Base-by-base conservation (phyloP, 1,139 yeast species). In the Scheffersomyces titani region DNA sequence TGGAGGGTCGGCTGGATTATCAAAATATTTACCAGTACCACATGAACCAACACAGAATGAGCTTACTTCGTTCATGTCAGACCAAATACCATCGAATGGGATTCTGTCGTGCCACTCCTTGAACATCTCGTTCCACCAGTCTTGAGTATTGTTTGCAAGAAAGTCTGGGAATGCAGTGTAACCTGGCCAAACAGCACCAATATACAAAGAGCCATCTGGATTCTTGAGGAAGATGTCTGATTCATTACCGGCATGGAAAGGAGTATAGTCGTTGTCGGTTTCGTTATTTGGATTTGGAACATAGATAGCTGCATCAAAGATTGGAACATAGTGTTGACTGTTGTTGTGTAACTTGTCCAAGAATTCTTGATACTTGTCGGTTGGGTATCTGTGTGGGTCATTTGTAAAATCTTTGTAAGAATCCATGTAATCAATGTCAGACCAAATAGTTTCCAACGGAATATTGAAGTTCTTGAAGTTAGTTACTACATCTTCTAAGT, bases 61-160 rank as follows among this genome's bases (percentile, higher is more conserved):
- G 9, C 73, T 65, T 1, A 67, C 74, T 57, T 73, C 77, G 57
- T 73, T 73, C 77, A 73, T 74, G 58, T 74, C 78, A 20, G 69
- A 57, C 78, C 78, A 74, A 45, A 74, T 63, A 30, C 77, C 77
- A 57, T 71, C 75, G 55, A 64, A 72, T 20, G 67, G 64, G 22
- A 71, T 54, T 19, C 60, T 56, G 22, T 68, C 59, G 55, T 66
- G 64, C 67, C 70, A 70, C 20, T 61, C 58, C 51, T 62, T 54
- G 53, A 73, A 60, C 53, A 63, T 60, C 19, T 65, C 59, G 11
- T 62, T 57, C 74, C 75, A 73, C 62, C 65, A 72, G 13, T 59
- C 61, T 46, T 64, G 68, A 20, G 71, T 63, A 49, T 64, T 61
- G 50, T 64, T 61, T 11, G 67, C 71, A 22, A 70, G 61, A 63